phyloP scores from a whole-genome alignment of 2,329 filamentous ascomycete genomes.

The Xylaria sp. region DNA sequence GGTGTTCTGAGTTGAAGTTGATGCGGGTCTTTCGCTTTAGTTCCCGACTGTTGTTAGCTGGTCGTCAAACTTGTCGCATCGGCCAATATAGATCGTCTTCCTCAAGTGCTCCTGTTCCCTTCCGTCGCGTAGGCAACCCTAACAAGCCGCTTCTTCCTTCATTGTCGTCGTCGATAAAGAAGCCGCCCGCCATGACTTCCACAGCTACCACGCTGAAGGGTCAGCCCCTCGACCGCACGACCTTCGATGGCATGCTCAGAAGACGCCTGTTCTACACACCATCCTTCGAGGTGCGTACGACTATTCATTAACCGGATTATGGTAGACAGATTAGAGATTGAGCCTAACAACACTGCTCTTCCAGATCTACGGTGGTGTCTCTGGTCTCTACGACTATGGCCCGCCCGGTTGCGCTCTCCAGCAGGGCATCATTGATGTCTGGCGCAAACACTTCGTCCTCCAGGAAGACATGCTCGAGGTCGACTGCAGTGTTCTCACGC shows the following conservation, averaged over 20 bases:
- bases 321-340: neutral
- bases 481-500: constrained; percentile 90
- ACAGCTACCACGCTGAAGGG: constrained; percentile 75
- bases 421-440: constrained; percentile 80
- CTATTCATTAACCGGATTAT: neutral
- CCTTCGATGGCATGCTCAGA: constrained; percentile 79
- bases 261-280: constrained; percentile 92
- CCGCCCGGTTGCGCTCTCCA: constrained; percentile 82
- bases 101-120: neutral
- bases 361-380: constrained; percentile 77
- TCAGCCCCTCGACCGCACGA: constrained; percentile 76
- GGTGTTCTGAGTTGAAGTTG: constrained; percentile 2
- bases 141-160: no score
- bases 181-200: constrained; percentile 39
- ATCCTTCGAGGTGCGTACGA: constrained; percentile 61
- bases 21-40: constrained; percentile 12
- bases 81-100: neutral
- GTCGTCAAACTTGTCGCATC: constrained; percentile 9
- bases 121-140: neutral
- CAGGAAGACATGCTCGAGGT: constrained; percentile 95
- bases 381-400: constrained; percentile 89
- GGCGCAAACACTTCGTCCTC: constrained; percentile 90
- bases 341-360: neutral
- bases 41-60: constrained; percentile 8
- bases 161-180: neutral